Evolutionary conservation across 768 basidiomycete genomes (phyloP).

Genomic region (Lentinula raphanica): DNA sequence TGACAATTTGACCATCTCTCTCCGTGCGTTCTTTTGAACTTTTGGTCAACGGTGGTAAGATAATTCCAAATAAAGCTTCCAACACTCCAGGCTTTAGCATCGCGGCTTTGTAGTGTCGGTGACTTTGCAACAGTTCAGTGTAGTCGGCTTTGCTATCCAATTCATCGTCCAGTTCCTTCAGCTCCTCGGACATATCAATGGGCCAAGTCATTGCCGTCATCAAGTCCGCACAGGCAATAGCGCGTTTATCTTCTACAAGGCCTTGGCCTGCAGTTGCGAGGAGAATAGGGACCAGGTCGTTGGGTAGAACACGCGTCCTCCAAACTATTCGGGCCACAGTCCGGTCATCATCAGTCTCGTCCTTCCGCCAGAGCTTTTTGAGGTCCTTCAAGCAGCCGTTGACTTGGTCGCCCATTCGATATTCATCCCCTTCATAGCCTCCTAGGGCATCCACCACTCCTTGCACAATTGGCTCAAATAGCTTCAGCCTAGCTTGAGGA

Average conservation of each 20-base stretch:
- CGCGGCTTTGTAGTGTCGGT: conserved; percentile 85
- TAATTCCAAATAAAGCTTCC: conserved; percentile 66
- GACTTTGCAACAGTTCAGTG: conserved; percentile 74
- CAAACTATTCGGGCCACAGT: conserved; percentile 92
- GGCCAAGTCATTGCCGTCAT: conserved; percentile 99
- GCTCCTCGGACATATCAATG: conserved; percentile 89
- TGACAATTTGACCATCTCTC: conserved; percentile 82
- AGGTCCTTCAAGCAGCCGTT: conserved; percentile 86
- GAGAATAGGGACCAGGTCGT: conserved; percentile 85
- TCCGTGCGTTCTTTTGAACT: conserved; percentile 60
- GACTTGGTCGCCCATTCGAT: conserved; percentile 79
- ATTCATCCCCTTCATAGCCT: conserved; percentile 60
- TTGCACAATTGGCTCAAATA: conserved; percentile 64
- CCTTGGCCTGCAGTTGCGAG: conserved; percentile 76
- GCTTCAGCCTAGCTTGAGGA: conserved; percentile 38
- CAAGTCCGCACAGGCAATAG: conserved; percentile 79
- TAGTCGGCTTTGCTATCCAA: conserved; percentile 82
- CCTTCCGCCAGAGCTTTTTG: conserved; percentile 93
- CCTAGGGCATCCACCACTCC: conserved; percentile 79
- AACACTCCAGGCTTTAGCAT: conserved; percentile 65
- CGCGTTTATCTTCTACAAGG: conserved; percentile 73
- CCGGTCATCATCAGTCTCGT: conserved; percentile 94
- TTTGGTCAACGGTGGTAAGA: conserved; percentile 76
- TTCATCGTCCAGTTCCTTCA: conserved; percentile 87
- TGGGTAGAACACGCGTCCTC: conserved; percentile 78